These are phyloP conservation scores for Excoecaria cochinchinensis DNA, from an alignment of 345 rosid genomes.

Conservation along the genomic window DNA sequence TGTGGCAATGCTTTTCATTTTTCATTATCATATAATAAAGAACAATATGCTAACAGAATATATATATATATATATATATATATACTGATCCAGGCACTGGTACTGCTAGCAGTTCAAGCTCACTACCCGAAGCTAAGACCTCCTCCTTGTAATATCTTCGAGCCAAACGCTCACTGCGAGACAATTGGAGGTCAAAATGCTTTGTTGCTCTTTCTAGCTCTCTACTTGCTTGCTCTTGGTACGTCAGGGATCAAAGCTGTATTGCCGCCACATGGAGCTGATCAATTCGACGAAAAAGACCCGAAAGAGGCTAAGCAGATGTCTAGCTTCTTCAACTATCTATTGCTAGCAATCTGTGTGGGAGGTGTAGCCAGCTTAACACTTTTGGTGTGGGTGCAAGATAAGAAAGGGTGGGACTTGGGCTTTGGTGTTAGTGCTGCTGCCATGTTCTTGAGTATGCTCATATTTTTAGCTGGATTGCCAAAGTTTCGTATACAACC, in stretches of 20 bases:
- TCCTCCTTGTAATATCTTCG: conserved; percentile 40
- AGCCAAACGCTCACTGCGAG: conserved; percentile 37
- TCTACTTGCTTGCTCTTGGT: conserved; percentile 55
- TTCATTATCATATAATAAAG: neutral
- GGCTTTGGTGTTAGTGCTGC: conserved; percentile 39
- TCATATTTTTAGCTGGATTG: conserved; percentile 37
- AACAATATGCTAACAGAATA: too few relatives aligned
- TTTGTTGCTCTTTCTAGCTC: conserved; percentile 38
- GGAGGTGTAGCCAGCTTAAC: conserved; percentile 51
- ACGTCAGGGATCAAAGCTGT: conserved; percentile 50
- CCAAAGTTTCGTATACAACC: conserved; percentile 45
- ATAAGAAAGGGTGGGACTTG: conserved; percentile 58
- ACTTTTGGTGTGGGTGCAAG: conserved; percentile 53
- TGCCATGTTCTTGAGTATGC: conserved; percentile 35
- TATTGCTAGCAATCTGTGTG: conserved; percentile 35
- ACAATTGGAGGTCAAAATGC: conserved; percentile 36
- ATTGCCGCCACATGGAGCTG: conserved; percentile 57
- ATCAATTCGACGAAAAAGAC: conserved; percentile 57
- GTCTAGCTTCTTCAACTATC: conserved; percentile 57
- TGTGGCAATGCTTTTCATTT: too few relatives aligned
- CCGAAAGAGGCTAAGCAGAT: conserved; percentile 40
- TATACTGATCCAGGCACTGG: conserved; percentile 35
- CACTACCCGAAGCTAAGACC: conserved; percentile 48
- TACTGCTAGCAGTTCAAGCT: conserved; percentile 52
- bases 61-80: too few relatives aligned